Base-by-base conservation (phyloP, 805 yeast species). In the Henningerozyma blattae region DNA sequence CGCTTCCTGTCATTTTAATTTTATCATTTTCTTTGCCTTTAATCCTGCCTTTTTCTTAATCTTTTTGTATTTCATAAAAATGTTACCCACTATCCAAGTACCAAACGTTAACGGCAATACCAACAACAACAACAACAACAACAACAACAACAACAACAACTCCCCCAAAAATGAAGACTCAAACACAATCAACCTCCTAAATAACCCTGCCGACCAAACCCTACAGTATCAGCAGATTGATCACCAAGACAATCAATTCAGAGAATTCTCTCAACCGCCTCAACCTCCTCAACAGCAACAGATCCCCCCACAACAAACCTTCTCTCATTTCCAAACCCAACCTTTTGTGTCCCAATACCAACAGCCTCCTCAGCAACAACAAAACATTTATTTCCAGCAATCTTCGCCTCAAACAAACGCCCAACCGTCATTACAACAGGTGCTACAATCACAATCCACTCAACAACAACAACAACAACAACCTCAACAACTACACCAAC, bases 141-240 rank as follows among this genome's bases (percentile, higher is more conserved):
- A 10, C 27, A 24, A n/a, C n/a, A 6, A 6, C n/a, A 24, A n/a
- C 27, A 24, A 5, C 7, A 24, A n/a, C 27, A 24, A 24, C n/a
- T 12, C 6, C n/a, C 12, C 14, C n/a, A 24, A 5, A 20, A 7
- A 20, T 20, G n/a, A n/a, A n/a, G n/a, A n/a, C n/a, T n/a, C n/a
- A n/a, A 22, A n/a, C n/a, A n/a, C n/a, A 32, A 19, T 16, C 32
- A 29, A 29, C 32, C 33, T 41, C 9, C 37, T 39, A 27, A 40
- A 36, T 17, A 31, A 39, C 22, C 34, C 42, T 16, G 48, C 45
- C 33, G 52, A 48, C 25, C 46, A 46, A 24, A 28, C 42, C 16
- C 32, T 50, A 34, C 50, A 48, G 27, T 50, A 45, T 24, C 54
- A 48, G 25, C 49, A 43, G 27, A 29, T 43, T 12, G 48, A 48